Evolutionary conservation across 331 rosid genomes (phyloP).

Genomic region (Quercus tomentella): DNA sequence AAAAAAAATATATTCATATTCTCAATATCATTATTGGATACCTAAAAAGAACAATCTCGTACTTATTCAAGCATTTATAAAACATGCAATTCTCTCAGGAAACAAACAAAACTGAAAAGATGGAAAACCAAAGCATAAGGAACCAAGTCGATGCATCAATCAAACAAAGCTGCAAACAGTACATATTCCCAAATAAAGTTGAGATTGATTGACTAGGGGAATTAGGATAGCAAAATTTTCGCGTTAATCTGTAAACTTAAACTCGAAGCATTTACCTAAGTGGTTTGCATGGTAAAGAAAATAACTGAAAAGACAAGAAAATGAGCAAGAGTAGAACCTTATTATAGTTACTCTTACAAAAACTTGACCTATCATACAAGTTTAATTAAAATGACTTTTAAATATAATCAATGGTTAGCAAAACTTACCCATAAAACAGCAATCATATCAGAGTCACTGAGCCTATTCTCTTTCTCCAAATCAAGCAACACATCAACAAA

Average conservation of each 20-base stretch:
- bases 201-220: background rate
- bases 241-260: background rate
- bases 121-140: background rate
- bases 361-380: background rate
- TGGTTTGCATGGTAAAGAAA: background rate
- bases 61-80: background rate
- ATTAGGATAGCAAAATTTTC: background rate
- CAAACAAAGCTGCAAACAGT: background rate
- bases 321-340: background rate
- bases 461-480: slow-evolving; percentile 50
- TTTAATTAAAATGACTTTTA: background rate
- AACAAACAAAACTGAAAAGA: background rate
- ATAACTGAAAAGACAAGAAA: background rate
- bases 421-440: slow-evolving; percentile 77
- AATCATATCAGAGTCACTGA: slow-evolving; percentile 66
- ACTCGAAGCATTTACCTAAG: background rate
- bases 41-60: background rate
- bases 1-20: background rate
- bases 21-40: background rate
- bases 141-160: background rate
- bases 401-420: background rate
- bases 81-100: background rate
- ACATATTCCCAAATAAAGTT: background rate
- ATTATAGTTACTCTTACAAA: background rate
- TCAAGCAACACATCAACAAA: slow-evolving; percentile 84